Evolutionary conservation across 1,284 basidiomycete genomes (phyloP), one percentile per base, ranked within the genome.

Genomic region (Rugosomyces carneus): DNA sequence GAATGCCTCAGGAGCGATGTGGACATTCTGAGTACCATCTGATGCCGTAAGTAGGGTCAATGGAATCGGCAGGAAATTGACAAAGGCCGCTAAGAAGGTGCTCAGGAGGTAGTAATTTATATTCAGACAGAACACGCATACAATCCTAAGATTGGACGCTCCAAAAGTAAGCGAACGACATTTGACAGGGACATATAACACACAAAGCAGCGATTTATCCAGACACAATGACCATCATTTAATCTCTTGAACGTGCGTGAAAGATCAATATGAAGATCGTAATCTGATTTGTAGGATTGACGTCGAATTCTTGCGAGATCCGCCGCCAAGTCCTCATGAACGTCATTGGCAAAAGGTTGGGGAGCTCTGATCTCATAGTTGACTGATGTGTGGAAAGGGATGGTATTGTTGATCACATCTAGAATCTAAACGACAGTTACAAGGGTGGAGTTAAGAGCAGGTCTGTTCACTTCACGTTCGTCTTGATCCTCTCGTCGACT

Each of bases 1-100:
- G 55, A 78, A 81, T 1, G 79, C 78, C 53, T 80, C 78, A 3
- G 77, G 78, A 2, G 77, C 75, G 45, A 82, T 79, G 49, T 78
- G 70, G 19, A 80, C 71, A 41, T 65, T 58, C 55, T 81, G 77
- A 7, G 55, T 51, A 2, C 78, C 76, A 45, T 70, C 56, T 2
- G 58, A 47, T 15, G 72, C 71, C 3, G 75, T 76, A 23, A 81
- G 58, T 3, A 78, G 62, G 0, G 70, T 68, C 15, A 81, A 59
- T 10, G 79, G 79, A 16, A 65, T 73, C 0, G 79, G 80, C 13
- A 80, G 60, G 57, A 72, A 81, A 37, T 72, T 75, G 26, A 77
- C 49, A 52, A 73, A 80, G 16, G 74, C 62, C 0, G 73, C 69
- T 73, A 42, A 21, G 16, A 21, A 36, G 13, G 42, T 38, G 45